These are phyloP conservation scores for Diaporthe caulivora DNA, from an alignment of 2,329 filamentous ascomycete genomes.

Conservation along the genomic window DNA sequence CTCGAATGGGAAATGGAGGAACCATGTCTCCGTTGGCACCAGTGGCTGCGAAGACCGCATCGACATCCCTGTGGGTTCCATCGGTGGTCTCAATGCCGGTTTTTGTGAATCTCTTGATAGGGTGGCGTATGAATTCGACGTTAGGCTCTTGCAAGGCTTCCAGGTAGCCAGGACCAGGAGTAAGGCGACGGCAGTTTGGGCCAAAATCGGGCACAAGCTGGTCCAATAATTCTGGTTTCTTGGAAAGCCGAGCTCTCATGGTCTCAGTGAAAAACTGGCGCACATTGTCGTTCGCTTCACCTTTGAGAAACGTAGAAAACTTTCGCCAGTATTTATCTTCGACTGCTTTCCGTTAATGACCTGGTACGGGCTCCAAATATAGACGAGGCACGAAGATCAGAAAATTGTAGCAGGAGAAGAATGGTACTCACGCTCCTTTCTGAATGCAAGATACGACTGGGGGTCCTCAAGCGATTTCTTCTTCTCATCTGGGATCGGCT, in stretches of 20 bases:
- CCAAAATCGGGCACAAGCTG: conserved; percentile 73
- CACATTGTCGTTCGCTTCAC: conserved; percentile 59
- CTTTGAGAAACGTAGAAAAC: conserved; percentile 66
- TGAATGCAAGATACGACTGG: conserved; percentile 69
- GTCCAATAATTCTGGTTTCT: conserved; percentile 67
- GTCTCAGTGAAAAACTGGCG: conserved; percentile 61
- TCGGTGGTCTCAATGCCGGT: conserved; percentile 72
- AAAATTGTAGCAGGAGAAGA: no score
- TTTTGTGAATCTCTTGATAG: conserved; percentile 69
- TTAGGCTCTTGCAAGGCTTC: conserved; percentile 73
- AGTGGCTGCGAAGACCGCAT: conserved; percentile 77
- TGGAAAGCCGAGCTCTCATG: conserved; percentile 65
- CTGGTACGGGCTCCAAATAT: no score
- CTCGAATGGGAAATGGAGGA: conserved; percentile 71
- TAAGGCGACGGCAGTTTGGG: conserved; percentile 73
- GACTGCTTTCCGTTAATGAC: conserved; percentile 42
- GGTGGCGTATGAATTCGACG: conserved; percentile 70
- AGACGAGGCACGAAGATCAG: no score
- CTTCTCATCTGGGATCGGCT: conserved; percentile 66
- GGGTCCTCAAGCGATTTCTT: conserved; percentile 70
- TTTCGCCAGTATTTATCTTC: conserved; percentile 73
- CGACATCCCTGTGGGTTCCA: conserved; percentile 67
- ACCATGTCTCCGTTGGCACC: conserved; percentile 72
- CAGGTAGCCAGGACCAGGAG: conserved; percentile 76
- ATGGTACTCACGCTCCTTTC: conserved; percentile 55